A percentile compares a stretch with the other conserved stretches of the same genome.
phyloP scores from a whole-genome alignment of 1,284 basidiomycete genomes.

The Puccinia horiana region DNA sequence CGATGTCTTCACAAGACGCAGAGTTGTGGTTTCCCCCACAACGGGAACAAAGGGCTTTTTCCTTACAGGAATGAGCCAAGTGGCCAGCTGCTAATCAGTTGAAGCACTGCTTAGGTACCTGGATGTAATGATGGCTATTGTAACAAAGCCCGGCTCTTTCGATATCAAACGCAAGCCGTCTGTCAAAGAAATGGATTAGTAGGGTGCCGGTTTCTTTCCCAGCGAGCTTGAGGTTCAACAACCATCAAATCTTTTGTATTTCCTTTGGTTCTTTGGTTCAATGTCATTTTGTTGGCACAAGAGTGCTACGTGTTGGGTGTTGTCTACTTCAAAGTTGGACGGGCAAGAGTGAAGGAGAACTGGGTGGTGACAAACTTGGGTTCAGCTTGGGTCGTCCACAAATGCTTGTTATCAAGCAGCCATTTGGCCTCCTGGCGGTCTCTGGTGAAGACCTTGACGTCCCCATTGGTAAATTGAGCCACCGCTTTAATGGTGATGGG shows the following conservation, averaged over 20 bases:
- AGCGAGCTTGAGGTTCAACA: background rate
- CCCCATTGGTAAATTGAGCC: background rate
- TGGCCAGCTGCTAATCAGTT: conserved; percentile 1
- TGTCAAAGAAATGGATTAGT: background rate
- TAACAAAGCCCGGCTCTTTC: background rate
- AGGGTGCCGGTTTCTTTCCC: background rate
- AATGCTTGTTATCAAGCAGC: background rate
- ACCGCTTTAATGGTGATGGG: background rate
- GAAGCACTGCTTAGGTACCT: background rate
- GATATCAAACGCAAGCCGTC: background rate
- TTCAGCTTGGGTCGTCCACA: background rate
- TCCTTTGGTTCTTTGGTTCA: background rate
- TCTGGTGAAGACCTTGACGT: background rate
- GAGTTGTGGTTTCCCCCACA: conserved; percentile 14
- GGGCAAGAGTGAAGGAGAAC: background rate
- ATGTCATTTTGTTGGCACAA: conserved; percentile 1
- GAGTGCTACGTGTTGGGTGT: background rate
- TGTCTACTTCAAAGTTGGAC: background rate
- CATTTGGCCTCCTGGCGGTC: background rate
- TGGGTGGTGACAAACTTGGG: conserved; percentile 10
- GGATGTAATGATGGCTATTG: background rate
- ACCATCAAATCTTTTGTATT: background rate
- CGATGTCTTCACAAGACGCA: background rate
- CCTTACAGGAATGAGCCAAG: background rate
- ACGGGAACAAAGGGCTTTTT: background rate